phyloP scores from a whole-genome alignment of 768 basidiomycete genomes.

The Tricholoma terreum region DNA sequence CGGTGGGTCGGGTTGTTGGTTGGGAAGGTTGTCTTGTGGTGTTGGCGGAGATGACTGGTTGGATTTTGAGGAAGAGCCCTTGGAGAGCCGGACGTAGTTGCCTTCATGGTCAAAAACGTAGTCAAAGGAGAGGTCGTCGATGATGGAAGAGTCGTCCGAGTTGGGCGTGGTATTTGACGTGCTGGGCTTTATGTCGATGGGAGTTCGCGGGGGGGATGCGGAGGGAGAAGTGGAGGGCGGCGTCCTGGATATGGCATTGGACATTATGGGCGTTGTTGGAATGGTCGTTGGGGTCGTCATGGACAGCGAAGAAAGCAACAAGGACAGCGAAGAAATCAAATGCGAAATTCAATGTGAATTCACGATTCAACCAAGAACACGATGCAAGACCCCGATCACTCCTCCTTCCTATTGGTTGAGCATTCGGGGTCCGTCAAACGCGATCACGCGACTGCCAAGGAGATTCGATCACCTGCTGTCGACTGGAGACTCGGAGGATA shows the following conservation, averaged over 20 bases:
- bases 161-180: conserved; percentile 31
- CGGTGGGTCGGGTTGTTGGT: conserved; percentile 39
- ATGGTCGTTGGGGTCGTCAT: conserved; percentile 21
- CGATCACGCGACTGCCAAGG: conserved; percentile 37
- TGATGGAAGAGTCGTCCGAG: conserved; percentile 59
- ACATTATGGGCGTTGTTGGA: conserved; percentile 18
- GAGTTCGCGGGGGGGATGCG: conserved; percentile 41
- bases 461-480: too few relatives aligned
- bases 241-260: conserved; percentile 13
- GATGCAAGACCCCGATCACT: conserved; percentile 31
- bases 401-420: conserved; percentile 16
- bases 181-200: conserved; percentile 29
- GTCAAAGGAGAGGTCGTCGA: conserved; percentile 66
- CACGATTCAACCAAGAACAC: conserved; percentile 22
- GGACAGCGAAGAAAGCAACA: conserved; percentile 27
- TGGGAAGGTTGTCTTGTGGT: conserved; percentile 34
- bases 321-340: conserved; percentile 19
- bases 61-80: conserved; percentile 44
- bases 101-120: conserved; percentile 57
- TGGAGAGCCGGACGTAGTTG: conserved; percentile 54
- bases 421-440: conserved; percentile 31
- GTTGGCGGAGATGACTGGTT: conserved; percentile 45
- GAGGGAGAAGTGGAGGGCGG: conserved; percentile 23
- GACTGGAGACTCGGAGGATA: too few relatives aligned
- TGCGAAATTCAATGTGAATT: conserved; percentile 12